A percentile compares a stretch with the other conserved stretches of the same genome.
Conservation (phyloP, 2,329 filamentous ascomycete species). For the Colletotrichum eremochloae region DNA sequence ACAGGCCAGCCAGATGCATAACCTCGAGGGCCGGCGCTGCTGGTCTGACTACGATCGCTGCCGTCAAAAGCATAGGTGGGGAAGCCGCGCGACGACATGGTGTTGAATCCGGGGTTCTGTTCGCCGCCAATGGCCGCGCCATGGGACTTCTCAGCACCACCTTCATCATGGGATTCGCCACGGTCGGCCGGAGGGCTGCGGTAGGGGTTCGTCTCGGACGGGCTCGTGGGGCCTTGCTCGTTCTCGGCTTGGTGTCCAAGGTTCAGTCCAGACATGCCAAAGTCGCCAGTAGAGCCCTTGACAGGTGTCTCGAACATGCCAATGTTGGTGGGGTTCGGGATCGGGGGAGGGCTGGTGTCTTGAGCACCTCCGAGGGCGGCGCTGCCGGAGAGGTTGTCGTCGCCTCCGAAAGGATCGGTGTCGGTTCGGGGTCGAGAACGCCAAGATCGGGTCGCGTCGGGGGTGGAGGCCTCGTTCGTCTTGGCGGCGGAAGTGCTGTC, state of each 20-base stretch:
- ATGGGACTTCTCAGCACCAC: slow-evolving; percentile 61
- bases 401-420: slow-evolving; percentile 83
- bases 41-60: slow-evolving; percentile 93
- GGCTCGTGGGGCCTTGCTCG: slow-evolving; percentile 83
- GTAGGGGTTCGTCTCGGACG: slow-evolving; percentile 96
- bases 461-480: slow-evolving; percentile 59
- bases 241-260: slow-evolving; percentile 69
- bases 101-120: slow-evolving; percentile 65
- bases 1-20: slow-evolving; percentile 76
- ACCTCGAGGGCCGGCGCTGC: slow-evolving; percentile 84
- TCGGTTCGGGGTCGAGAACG: slow-evolving; percentile 75
- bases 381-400: slow-evolving; percentile 74
- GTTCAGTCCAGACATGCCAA: slow-evolving; percentile 73
- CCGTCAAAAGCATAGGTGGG: slow-evolving; percentile 70
- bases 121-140: slow-evolving; percentile 66
- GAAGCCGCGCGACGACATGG: slow-evolving; percentile 63
- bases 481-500: slow-evolving; percentile 70
- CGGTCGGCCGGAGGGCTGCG: slow-evolving; percentile 88
- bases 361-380: slow-evolving; percentile 82
- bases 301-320: slow-evolving; percentile 66
- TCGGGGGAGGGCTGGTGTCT: slow-evolving; percentile 69
- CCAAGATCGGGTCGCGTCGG: slow-evolving; percentile 63
- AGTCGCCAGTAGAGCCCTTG: slow-evolving; percentile 68
- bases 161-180: slow-evolving; percentile 72
- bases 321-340: slow-evolving; percentile 52